Base-by-base conservation (phyloP, 2,329 filamentous ascomycete genomes). In the Fusarium veterinarium region DNA sequence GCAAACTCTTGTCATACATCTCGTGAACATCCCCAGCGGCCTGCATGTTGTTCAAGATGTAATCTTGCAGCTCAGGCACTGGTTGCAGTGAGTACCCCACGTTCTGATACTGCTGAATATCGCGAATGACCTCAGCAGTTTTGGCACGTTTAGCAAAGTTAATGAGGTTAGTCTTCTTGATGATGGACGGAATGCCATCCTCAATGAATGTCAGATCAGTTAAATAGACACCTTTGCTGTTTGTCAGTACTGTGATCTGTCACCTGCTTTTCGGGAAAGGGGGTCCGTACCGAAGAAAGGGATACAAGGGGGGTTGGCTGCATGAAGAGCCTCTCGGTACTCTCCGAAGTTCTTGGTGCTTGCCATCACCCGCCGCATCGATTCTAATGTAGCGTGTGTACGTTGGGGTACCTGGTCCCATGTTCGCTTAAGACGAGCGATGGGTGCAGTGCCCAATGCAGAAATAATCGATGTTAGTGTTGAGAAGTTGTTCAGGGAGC, bases 161-260 rank as follows among this genome's bases (percentile, higher is more conserved):
- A 86, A 99, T 98, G 75, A 98, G 87, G 78, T 97, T 94, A 12
- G 95, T 96, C 83, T 97, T 97, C 83, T 98, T 98, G 83, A 97
- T 95, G 77, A 97, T 91, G 14, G 95, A 97, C 6, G 96, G 95
- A 71, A 99, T 99, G 75, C 96, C 96, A 79, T 99, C 95, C 82
- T 99, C 96, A 73, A 99, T 99, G 79, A 99, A 99, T 2, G 95
- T 98, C 65, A 99, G 86, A 84, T 99, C 96, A 65, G 96, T 99
- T 69, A 99, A 86, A 81, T 98, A 99, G 62, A 98, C 95, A 83
- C 95, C 94, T 96, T 55, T 28, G 30, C 28, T 59, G 33, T 23
- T 59, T 52, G 61, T 74, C 20, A 72, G 63, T 35, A 64, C 44
- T 59, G 31, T 35, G 42, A 45, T 55, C 42, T 23, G 40, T 59